Percentiles rank a stretch among this genome's conserved stretches.
These are phyloP conservation scores for Phycomyces blakesleeanus DNA, from an alignment of 192 early-diverging fungal genomes.

Conservation along the genomic window DNA sequence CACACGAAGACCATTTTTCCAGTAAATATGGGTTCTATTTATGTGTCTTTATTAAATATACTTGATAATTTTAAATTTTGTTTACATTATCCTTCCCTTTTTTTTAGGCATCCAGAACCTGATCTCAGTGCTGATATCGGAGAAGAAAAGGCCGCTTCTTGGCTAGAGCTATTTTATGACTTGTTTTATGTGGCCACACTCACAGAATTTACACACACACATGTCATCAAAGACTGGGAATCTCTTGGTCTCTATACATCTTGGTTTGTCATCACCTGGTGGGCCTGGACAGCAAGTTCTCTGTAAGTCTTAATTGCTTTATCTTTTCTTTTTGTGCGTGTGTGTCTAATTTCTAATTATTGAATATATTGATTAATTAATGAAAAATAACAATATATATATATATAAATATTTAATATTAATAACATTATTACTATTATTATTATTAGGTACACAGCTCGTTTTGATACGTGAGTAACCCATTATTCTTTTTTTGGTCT, in stretches of 20 bases:
- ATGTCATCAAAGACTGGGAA: conserved; percentile 38
- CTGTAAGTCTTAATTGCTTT: conserved; percentile 28
- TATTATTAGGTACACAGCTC: conserved; percentile 22
- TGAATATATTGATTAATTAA: too few species aligned
- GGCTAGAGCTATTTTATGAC: conserved; percentile 48
- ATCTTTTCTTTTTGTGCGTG: conserved; percentile 7
- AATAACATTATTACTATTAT: too few species aligned
- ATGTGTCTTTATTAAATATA: not conserved
- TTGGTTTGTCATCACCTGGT: conserved; percentile 53
- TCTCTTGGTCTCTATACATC: conserved; percentile 39
- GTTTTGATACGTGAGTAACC: conserved; percentile 39
- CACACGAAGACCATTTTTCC: conserved; percentile 30
- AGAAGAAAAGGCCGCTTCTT: conserved; percentile 31
- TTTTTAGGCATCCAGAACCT: conserved; percentile 24
- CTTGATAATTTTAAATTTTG: not conserved
- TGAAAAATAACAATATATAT: too few species aligned
- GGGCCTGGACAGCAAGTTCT: conserved; percentile 44
- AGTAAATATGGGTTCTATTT: too few species aligned
- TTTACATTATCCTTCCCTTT: not conserved
- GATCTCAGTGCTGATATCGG: conserved; percentile 40
- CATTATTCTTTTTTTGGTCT: conserved; percentile 24
- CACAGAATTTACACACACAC: conserved; percentile 45
- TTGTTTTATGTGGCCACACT: conserved; percentile 47
- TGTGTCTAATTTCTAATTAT: too few species aligned
- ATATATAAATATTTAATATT: too few species aligned